Evolutionary conservation across 192 early-diverging fungal species (phyloP), one percentile per base, ranked within the genome.

Genomic region (Linnemannia exigua): DNA sequence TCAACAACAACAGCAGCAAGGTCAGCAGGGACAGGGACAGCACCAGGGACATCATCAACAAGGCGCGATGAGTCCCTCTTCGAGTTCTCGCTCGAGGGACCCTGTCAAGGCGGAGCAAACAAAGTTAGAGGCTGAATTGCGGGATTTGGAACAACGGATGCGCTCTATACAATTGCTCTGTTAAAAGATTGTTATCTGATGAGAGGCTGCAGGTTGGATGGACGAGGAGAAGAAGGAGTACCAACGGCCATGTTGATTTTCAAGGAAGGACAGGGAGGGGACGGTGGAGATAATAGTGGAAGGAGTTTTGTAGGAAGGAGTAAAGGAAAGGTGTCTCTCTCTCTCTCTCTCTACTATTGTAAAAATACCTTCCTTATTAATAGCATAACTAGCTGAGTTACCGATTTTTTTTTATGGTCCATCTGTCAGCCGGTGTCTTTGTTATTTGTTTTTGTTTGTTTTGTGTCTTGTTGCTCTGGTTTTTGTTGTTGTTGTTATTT

Each of bases 101-200:
- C 81, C 81, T 46, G 72, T 83, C 16, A 52, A 66, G 47, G 77
- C 69, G 72, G 81, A 83, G 50, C 75, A 83, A 41, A 66, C 70
- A 15, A 83, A 58, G 28, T 25, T 83, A 12, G 81, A 83, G 48
- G 75, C 70, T 20, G 81, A 83, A 12, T 58, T 83, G 51, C 70
- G 81, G 31, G 81, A 83, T 31, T 47, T 83, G 28, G 81, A 83
- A 25, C 47, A 67, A 47, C 81, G 81, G 47, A 83, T 83, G 81
- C 48, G 76, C 3, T 83, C 81, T 46, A 83, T 83, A 69, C 75
- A 83, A 37, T 50, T 83, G 38, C 58, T 83, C 28, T 38, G 54
- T n/a, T 77, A 38, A 70, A 63, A 14, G 3, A n/a, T n/a, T n/a
- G n/a, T n/a, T n/a, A n/a, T n/a, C n/a, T n/a, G n/a, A n/a, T n/a